A percentile compares a stretch with the other conserved stretches of the same genome.
Evolutionary conservation across 2,329 filamentous ascomycete genomes (phyloP).

Genomic region (Thermoascus crustaceus): DNA sequence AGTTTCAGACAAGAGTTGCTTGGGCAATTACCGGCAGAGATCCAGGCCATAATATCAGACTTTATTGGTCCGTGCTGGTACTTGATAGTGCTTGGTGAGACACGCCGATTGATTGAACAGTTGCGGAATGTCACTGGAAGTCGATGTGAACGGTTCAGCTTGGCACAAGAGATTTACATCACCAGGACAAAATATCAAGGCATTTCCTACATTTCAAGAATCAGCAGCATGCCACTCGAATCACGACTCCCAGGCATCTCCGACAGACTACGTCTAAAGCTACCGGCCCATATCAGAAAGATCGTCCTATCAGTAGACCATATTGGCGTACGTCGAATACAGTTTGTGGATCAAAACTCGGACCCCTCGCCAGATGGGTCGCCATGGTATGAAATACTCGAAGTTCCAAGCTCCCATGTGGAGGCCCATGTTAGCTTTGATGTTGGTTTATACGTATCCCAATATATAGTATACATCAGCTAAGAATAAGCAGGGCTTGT

Average conservation of each 20-base stretch:
- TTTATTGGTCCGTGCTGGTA: constrained; percentile 7
- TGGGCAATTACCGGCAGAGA: neutral
- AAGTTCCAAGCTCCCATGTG: neutral
- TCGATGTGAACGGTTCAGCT: neutral
- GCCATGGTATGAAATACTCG: constrained; percentile 12
- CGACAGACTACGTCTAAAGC: neutral
- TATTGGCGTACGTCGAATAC: constrained; percentile 7
- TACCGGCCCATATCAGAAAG: neutral
- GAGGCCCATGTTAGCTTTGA: constrained; percentile 3
- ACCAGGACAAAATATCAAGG: neutral
- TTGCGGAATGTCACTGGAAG: neutral
- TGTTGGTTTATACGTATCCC: too few relatives aligned
- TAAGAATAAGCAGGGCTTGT: constrained; percentile 6
- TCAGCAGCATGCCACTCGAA: constrained; percentile 1
- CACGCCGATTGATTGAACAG: neutral
- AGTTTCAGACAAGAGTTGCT: neutral
- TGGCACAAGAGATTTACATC: neutral
- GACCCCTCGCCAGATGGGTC: constrained; percentile 6
- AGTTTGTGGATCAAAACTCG: constrained; percentile 6
- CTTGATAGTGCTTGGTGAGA: constrained; percentile 7
- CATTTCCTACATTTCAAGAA: constrained; percentile 3
- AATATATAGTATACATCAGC: too few relatives aligned
- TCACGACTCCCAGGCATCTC: constrained; percentile 3
- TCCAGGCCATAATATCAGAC: constrained; percentile 4
- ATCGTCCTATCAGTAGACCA: constrained; percentile 6